Conservation (phyloP, 2,329 filamentous ascomycete genomes). For the Dendryphion nanum region DNA sequence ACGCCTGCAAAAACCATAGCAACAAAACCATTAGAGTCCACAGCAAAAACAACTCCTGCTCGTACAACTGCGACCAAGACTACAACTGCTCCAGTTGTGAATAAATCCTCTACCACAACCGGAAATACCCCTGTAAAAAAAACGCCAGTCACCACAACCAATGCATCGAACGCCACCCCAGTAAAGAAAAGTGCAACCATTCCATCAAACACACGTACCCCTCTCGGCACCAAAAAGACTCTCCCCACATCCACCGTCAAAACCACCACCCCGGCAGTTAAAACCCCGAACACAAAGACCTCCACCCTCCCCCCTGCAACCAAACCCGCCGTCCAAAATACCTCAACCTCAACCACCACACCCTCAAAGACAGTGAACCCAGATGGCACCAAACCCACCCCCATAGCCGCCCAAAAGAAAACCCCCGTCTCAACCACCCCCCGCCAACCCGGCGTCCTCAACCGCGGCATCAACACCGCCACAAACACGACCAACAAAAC, state of each 20-base stretch:
- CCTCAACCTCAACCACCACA: conserved; percentile 7
- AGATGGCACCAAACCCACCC: conserved; percentile 25
- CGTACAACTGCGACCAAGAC: background rate
- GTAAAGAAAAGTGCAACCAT: conserved; percentile 9
- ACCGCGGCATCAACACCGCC: conserved; percentile 32
- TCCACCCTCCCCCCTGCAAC: too few species aligned
- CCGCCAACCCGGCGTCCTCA: conserved; percentile 37
- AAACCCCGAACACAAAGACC: conserved; percentile 1
- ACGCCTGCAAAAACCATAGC: background rate
- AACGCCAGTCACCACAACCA: conserved; percentile 14
- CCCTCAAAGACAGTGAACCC: conserved; percentile 23
- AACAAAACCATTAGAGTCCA: background rate
- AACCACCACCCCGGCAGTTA: conserved; percentile 3
- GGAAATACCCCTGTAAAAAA: conserved; percentile 21
- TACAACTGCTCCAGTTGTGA: conserved; percentile 11
- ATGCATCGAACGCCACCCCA: conserved; percentile 7
- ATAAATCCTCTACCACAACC: conserved; percentile 8
- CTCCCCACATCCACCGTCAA: conserved; percentile 11
- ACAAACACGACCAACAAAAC: conserved; percentile 38
- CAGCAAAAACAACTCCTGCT: background rate
- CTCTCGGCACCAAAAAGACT: conserved; percentile 20
- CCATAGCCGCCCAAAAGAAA: conserved; percentile 19
- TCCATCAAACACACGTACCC: conserved; percentile 5
- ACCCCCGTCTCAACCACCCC: conserved; percentile 26
- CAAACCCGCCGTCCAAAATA: conserved; percentile 7